Base-by-base conservation (phyloP, 495 filamentous ascomycete genomes). In the Penicillium flavigenum region DNA sequence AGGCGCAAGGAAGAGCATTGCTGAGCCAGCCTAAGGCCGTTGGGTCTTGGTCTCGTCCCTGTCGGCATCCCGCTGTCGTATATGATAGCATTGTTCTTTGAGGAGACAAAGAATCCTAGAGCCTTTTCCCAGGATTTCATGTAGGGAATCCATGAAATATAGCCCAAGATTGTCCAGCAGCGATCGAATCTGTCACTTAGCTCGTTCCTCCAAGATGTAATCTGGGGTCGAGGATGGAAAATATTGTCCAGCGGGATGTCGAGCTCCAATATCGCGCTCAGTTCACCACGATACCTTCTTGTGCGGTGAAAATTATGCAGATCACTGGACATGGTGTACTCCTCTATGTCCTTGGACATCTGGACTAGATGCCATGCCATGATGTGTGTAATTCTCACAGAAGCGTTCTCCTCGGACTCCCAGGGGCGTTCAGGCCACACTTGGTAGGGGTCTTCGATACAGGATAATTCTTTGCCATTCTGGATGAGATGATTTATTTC, bases 301-400 rank as follows among this genome's bases (percentile, higher is more conserved):
- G 47, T 48, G 27, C 26, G 29, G 17, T 32, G n/a, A n/a, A 12
- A 48, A 22, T 48, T 48, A n/a, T 48, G 29, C n/a, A 9, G 16
- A 48, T 48, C 47, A 10, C 47, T 34, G 6, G n/a, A 34, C n/a
- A 19, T 27, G 5, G 31, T 32, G 16, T 48, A 48, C 17, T 48
- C 47, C n/a, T 31, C 29, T 17, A 29, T 48, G 4, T 34, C 47
- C 17, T 48, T 48, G 1, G 47, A 48, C 47, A 48, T 34, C 11
- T 48, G n/a, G 7, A 32, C 2, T 12, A 48, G 29, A 32, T 48
- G 17, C 47, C 47, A 48, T 19, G 47, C 47, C 47, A 48, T 48
- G n/a, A 31, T 31, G 17, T 48, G 47, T 48, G 26, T n/a, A 0
- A 8, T 27, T 32, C 29, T 32, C 27, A 29, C 12, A 12, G 17